Evolutionary conservation across 352 stramenopile genomes (phyloP), one percentile per base, ranked within the genome.

Genomic region (Phytophthora uliginosa): DNA sequence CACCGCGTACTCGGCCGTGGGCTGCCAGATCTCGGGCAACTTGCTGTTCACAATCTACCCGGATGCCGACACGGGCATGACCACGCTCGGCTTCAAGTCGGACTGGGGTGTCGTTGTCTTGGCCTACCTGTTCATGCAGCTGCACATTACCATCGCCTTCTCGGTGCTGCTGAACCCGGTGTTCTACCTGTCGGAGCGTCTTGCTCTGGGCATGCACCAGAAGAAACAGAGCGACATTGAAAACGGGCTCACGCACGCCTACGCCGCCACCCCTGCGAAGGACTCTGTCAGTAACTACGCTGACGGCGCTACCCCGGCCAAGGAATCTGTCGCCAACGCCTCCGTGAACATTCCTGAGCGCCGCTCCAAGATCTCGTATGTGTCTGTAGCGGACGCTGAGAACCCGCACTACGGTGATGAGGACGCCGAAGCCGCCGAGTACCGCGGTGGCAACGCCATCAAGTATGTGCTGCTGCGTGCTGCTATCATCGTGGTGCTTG

Each of bases 101-200:
- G 24, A 60, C 58, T 76, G 77, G 63, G 77, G 77, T 8, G 55
- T 57, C 4, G 74, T 81, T 1, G 74, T 79, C 7, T 54, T 86
- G 15, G 74, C 79, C 4, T 83, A 78, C 48, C 53, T 91, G 7
- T 86, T 83, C 72, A 91, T 91, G 72, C 72, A 79, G 34, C 62
- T 79, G 6, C 72, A 79, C 52, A 55, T 79, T 13, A 76, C 72
- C 9, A 85, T 92, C 50, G 84, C 78, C 22, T 92, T 90, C 52
- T 79, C 81, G 22, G 81, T 90, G n/a, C 76, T 92, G 38, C 54
- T 89, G 26, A 82, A 86, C 64, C 84, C 84, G n/a, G 76, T 79
- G 15, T 86, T 92, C 56, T 92, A 85, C 76, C 69, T 92, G 34
- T 36, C 52, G 22, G 70, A 77, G 40, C 70, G 70, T 17, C 2